Evolutionary conservation across 306 rosid species (phyloP), one percentile per base, ranked within the genome.

Genomic region (Crotalaria pallida): DNA sequence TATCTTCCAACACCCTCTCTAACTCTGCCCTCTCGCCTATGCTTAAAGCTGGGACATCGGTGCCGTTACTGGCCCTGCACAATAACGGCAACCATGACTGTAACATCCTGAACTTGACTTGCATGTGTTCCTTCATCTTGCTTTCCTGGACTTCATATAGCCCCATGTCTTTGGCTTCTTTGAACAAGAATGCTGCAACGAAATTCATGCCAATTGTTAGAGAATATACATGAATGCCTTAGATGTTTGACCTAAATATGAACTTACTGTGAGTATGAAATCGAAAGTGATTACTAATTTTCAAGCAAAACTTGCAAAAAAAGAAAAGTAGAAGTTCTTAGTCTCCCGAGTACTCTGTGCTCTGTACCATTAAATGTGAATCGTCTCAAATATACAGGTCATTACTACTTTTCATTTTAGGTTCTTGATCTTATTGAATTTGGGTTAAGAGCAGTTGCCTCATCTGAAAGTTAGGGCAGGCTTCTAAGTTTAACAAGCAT

Each of bases 71-170:
- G 26, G 85, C 96, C 67, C 83, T 77, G 75, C 97, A 92, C 33
- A 92, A 74, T 77, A 87, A 74, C 50, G 97, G 92, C 26, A 92
- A 78, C 97, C 97, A 92, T 43, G 88, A 73, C 33, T 77, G 62
- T 60, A 92, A 75, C 92, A 92, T 79, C 77, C 77, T 79, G 68
- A 84, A 48, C 87, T 82, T 84, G 10, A 67, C 81, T 41, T 79
- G 73, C 65, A 31, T 75, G 3, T 29, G 44, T 43, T 34, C 74
- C 76, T 83, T 82, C 33, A 53, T 57, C 68, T 79, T 80, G 43
- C 70, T 58, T 70, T 59, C 86, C 27, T 69, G 74, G 2, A 57
- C 68, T 58, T 79, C 84, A 10, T 82, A 70, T 44, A 12, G 4
- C 7, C 65, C 83, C 80, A 85, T 60, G 36, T 79, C 77, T 73